These are phyloP conservation scores for Panicum virgatum DNA, from an alignment of 202 grass and related monocot species.

Conservation along the genomic window DNA sequence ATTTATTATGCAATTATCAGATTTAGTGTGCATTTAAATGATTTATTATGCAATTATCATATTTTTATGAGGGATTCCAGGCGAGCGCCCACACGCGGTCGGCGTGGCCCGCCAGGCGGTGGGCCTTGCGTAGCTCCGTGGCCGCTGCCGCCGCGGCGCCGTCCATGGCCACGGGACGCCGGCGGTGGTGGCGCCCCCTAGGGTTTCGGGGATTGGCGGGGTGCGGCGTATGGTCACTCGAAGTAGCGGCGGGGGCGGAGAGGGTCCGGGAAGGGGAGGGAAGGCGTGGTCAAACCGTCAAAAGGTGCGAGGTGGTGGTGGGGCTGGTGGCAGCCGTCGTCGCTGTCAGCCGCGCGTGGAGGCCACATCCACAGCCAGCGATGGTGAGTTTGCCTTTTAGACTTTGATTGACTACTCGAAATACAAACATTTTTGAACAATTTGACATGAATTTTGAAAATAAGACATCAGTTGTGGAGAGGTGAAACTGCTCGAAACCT, in stretches of 20 bases:
- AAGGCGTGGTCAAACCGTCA: neutral
- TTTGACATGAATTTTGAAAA: no score
- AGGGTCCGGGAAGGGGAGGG: neutral
- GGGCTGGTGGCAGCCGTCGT: neutral
- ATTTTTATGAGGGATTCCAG: no score
- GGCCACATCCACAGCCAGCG: no score
- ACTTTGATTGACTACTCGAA: no score
- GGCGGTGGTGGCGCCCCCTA: neutral
- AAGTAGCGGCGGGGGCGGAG: neutral
- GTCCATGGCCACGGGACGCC: conserved; percentile 2
- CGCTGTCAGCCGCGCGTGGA: conserved; percentile 13
- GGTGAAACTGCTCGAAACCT: no score
- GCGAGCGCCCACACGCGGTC: conserved; percentile 88
- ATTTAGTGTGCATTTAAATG: no score
- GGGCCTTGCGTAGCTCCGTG: conserved; percentile 67
- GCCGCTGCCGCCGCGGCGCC: neutral
- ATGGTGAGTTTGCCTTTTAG: no score
- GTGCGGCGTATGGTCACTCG: neutral
- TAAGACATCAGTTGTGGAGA: no score
- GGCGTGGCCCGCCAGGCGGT: conserved; percentile 69
- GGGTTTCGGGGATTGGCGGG: conserved; percentile 21
- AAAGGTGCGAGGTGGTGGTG: neutral
- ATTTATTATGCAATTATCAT: no score
- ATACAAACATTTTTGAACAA: no score
- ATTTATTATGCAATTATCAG: no score